Base-by-base conservation (phyloP, 2,329 filamentous ascomycete species). In the Acephala macrosclerotiorum region DNA sequence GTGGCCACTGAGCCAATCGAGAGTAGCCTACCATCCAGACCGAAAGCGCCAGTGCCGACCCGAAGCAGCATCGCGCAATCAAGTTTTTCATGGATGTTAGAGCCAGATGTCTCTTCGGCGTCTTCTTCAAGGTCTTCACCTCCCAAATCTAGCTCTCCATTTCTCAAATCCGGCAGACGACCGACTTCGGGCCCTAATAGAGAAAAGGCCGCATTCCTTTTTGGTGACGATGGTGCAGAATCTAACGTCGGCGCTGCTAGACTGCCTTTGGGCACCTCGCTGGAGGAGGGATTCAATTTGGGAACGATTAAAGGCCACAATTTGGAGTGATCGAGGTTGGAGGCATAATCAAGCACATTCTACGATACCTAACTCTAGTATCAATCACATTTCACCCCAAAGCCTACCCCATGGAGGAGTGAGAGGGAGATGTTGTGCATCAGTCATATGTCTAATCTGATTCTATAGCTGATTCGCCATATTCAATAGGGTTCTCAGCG, bases 81-180 rank as follows among this genome's bases (percentile, higher is more conserved):
- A 8, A 91, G 89, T 3, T 94, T 93, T 76, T 89, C 91, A 1
- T 93, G 90, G 89, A 94, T 94, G 90, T 82, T 94, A 1, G 88
- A 89, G 70, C 85, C 76, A 36, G 75, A 76, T 61, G 64, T 60
- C 12, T 61, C 72, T 33, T 65, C 70, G 22, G 58, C 42, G 22
- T 69, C 71, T 11, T 53, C 63, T 2, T 40, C 61, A 1, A 70
- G 67, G 59, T 61, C 71, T 26, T 69, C 71, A 42, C 65, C 74
- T 2, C 72, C 72, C 14, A 76, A 73, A 61, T 64, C 70, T n/a
- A 58, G 71, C 4, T 71, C 75, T 8, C 72, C 74, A 9, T 76
- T 76, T 36, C 66, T 70, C 18, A 75, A 72, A 56, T 71, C 73
- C 12, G 65, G 70, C 8, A 73, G 71, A 53, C 65, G 68, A 42